Evolutionary conservation across 2,329 filamentous ascomycete genomes (phyloP).

Genomic region (Paecilomyces formosus): DNA sequence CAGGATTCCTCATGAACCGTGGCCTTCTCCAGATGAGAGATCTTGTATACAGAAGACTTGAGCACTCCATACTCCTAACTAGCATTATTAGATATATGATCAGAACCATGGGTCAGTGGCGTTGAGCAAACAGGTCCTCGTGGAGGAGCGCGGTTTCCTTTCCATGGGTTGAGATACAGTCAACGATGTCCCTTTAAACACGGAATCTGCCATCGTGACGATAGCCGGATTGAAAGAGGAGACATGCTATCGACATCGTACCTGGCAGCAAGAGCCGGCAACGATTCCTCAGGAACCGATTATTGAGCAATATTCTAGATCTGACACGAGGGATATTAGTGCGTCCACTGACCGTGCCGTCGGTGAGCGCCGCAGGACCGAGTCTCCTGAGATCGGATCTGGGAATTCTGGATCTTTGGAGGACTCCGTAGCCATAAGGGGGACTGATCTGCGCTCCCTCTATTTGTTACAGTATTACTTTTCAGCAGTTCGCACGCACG

Average conservation of each 20-base stretch:
- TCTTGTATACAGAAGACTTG: neutral
- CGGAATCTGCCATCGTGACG: neutral
- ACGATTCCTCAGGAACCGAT: no score
- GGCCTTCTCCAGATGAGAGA: neutral
- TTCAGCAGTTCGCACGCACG: no score
- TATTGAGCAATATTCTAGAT: no score
- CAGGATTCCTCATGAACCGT: neutral
- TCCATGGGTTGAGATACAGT: neutral
- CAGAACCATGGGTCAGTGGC: neutral
- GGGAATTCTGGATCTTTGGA: no score
- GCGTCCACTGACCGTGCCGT: no score
- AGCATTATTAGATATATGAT: neutral
- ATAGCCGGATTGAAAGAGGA: neutral
- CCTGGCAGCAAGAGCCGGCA: no score
- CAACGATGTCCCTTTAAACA: no score
- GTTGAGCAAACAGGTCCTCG: neutral
- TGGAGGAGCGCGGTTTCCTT: neutral
- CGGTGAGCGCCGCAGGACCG: no score
- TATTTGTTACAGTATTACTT: no score
- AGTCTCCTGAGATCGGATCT: no score
- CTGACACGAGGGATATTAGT: no score
- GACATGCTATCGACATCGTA: no score
- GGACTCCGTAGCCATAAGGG: neutral
- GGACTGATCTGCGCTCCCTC: neutral
- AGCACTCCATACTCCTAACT: neutral